Evolutionary conservation across 306 rosid species (phyloP), one percentile per base, ranked within the genome.

Genomic region (Ceratonia siliqua): DNA sequence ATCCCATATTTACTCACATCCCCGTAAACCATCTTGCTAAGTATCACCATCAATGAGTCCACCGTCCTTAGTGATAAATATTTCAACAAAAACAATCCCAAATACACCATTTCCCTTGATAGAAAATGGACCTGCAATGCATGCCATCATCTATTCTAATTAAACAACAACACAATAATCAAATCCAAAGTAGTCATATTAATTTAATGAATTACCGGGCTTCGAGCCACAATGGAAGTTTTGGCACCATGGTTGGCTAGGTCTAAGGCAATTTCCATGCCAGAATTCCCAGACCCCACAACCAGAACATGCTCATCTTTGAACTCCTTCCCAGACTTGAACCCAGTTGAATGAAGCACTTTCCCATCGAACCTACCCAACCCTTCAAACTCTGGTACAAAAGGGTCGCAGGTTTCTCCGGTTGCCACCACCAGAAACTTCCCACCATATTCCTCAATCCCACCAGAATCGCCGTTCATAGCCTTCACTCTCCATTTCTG

Each of bases 231-330:
- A 5, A 92, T 68, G 32, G 91, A 87, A 10, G 98, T 74, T 64
- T 57, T 76, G 35, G 91, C 96, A 63, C 87, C 85, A 12, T 87
- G 77, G 59, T 89, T 83, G 7, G 78, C 52, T 0, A 91, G 70
- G 56, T 91, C 97, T 0, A 82, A 39, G 0, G 95, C 86, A 7
- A 91, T 91, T 45, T 91, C 95, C 93, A 87, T 83, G 25, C 87
- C 97, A 24, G 94, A 91, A 82, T 89, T 91, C 4, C 97, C 97
- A 33, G 91, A 77, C 12, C 97, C 97, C 12, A 89, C 95, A 15
- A 91, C 97, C 49, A 91, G 81, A 81, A 89, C 95, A 25, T 68
- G 79, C 45, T 84, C 64, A 25, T 68, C 71, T 15, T 28, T n/a
- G 27, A 82, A 87, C 21, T 73, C 86, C 30, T 75, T 77, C 12